Base-by-base conservation (phyloP, 2,329 filamentous ascomycete species). In the Microcyclosporella mali region DNA sequence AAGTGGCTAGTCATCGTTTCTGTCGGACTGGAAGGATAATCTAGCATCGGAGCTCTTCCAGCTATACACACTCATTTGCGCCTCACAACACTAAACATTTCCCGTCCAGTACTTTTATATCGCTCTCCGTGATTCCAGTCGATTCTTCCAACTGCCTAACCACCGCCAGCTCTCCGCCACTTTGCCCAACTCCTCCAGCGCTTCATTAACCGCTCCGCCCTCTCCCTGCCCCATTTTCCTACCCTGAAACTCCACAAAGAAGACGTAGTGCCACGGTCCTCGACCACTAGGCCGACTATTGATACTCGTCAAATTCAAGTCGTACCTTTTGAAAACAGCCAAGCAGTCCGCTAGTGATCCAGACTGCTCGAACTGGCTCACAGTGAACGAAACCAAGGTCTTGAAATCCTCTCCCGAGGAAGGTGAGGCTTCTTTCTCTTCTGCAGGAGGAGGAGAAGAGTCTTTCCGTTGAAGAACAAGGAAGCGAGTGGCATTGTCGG, bases 191-290 rank as follows among this genome's bases (percentile, higher is more conserved):
- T 75, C 75, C 38, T 68, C 68, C 60, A 89, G 64, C 18, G 80
- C 83, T 16, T 66, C 66, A 45, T 77, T 72, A 12, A 88, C 81
- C 47, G 72, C 70, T 3, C 73, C 75, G 40, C 74, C 71, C 2
- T 71, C 70, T 55, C 79, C 78, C 37, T 67, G 63, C 43, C 63
- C 56, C 17, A 44, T 32, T 52, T 67, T 68, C 61, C 79, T 74
- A 1, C 84, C 83, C 62, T 84, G 78, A 56, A 94, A 88, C 70
- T 97, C 90, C 21, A 95, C 82, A 61, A 97, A 89, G 69, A 97
- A 95, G 29, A 95, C 78, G 67, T 97, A 97, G 62, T 94, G 82
- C 78, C 94, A 97, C 15, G 84, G 79, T 53, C 71, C 69, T 30
- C 76, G 70, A 43, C 85, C 76, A 56, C 85, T 88, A 4, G 90